Evolutionary conservation across 1,139 yeast species (phyloP).

Genomic region (Protomyces macrosporus): DNA sequence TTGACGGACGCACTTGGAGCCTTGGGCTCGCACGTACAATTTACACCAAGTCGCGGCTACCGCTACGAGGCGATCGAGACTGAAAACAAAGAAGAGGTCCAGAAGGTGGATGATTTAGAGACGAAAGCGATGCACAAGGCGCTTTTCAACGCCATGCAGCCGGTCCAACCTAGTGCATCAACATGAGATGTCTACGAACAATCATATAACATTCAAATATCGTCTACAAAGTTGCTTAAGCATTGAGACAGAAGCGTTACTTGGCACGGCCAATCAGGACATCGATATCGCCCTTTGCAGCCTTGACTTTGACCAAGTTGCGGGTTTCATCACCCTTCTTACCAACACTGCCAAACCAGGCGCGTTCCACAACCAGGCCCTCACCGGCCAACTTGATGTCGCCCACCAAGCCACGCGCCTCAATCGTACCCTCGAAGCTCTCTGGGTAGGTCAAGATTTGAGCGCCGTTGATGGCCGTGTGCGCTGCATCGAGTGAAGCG

Average conservation of each 20-base stretch:
- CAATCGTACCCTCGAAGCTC: conserved; percentile 22
- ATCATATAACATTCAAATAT: too few relatives aligned
- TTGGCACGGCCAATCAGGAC: conserved; percentile 2
- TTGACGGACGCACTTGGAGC: not conserved
- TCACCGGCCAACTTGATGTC: conserved; percentile 21
- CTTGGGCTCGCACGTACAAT: not conserved
- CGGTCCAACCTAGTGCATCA: not conserved
- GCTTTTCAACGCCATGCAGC: not conserved
- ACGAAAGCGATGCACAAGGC: not conserved
- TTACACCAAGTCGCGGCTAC: not conserved
- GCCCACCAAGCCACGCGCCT: conserved; percentile 21
- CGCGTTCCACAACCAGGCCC: conserved; percentile 13
- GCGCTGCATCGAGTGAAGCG: conserved; percentile 4
- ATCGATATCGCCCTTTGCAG: conserved; percentile 23
- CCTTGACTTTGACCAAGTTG: conserved; percentile 17
- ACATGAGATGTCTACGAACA: too few relatives aligned
- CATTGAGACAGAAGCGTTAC: too few relatives aligned
- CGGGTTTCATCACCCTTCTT: conserved; percentile 17
- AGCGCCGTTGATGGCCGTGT: conserved; percentile 18
- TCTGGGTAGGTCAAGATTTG: conserved; percentile 17
- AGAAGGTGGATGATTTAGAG: not conserved
- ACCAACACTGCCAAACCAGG: conserved; percentile 19
- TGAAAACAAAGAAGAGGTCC: not conserved
- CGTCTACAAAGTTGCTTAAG: too few relatives aligned
- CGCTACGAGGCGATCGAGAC: not conserved